Evolutionary conservation across 2,329 filamentous ascomycete genomes (phyloP).

Genomic region (Aspergillus luchuensis): DNA sequence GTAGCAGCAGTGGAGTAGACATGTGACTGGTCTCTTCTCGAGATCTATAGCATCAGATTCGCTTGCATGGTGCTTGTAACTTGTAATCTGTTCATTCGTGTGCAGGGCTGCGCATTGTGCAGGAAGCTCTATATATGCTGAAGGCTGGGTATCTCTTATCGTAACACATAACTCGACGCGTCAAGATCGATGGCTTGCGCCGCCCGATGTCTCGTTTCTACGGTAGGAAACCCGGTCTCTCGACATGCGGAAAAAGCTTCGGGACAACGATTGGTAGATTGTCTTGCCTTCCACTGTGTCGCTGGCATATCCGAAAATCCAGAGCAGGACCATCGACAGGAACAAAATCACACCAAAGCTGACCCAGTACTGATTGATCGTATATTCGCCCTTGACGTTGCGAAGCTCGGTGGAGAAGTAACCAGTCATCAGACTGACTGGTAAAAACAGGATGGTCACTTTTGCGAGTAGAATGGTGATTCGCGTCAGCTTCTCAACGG

Average conservation of each 20-base stretch:
- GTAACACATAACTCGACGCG: not conserved
- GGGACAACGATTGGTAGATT: conserved; percentile 49
- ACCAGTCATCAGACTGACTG: conserved; percentile 71
- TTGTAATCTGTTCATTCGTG: no score
- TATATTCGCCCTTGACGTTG: conserved; percentile 60
- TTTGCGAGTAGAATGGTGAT: conserved; percentile 74
- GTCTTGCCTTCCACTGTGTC: conserved; percentile 60
- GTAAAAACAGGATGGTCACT: conserved; percentile 73
- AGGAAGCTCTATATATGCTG: not conserved
- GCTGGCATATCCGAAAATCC: conserved; percentile 59
- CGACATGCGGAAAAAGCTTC: conserved; percentile 38
- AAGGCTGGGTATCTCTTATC: not conserved
- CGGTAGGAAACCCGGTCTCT: conserved; percentile 29
- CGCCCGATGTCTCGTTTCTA: conserved; percentile 14
- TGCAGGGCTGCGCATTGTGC: not conserved
- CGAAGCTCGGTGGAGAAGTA: conserved; percentile 71
- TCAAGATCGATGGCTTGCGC: not conserved
- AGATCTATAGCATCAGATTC: not conserved
- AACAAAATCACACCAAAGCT: conserved; percentile 65
- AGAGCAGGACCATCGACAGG: conserved; percentile 60
- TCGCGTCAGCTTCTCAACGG: conserved; percentile 70
- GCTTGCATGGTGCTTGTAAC: not conserved
- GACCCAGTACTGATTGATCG: conserved; percentile 66
- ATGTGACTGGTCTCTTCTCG: not conserved
- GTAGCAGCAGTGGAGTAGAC: not conserved